Base-by-base conservation (phyloP, 1,284 basidiomycete genomes). In the Ceratobasidium papillatum region DNA sequence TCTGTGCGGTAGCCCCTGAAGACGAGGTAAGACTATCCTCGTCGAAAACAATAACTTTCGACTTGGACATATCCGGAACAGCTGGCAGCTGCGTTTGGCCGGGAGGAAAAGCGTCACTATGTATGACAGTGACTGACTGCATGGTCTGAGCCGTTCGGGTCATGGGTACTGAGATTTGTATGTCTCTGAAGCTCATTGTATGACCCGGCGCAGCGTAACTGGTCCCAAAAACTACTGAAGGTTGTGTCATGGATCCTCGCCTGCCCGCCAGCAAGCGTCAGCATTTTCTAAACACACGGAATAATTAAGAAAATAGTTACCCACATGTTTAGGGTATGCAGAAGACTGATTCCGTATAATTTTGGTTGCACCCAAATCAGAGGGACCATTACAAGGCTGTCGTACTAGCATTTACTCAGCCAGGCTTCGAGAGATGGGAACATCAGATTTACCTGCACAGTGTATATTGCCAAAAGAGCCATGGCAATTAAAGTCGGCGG, bases 401-500 rank as follows among this genome's bases (percentile, higher is more conserved):
- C 19, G 19, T 69, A 56, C 65, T 69, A 27, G 14, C 3, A 11
- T 3, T 2, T 5, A 9, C 36, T 30, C 19, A 58, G 14, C 54
- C n/a, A n/a, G 32, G 54, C 54, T 36, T 17, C n/a, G 17, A 61
- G 17, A 8, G 5, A 22, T 32, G 14, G 12, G 9, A 38, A n/a
- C 9, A 51, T 4, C 22, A 3, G 22, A n/a, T 22, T 22, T 32
- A 66, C 64, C 45, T 66, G 32, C 2, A 58, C 38, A 19, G 65
- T 69, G 38, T 69, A 69, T 25, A 38, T 49, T 4, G 38, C 36
- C 1, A 51, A 32, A 30, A 69, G 51, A 2, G 32, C 65, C 4
- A 69, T 27, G 25, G 65, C 65, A 43, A 69, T 58, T n/a, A 69
- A 30, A 22, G 65, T 69, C 11, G 65, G 65, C 11, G 65, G 65